Evolutionary conservation across 2,329 filamentous ascomycete species (phyloP), one percentile per base, ranked within the genome.

Genomic region (Microdochium nivale): DNA sequence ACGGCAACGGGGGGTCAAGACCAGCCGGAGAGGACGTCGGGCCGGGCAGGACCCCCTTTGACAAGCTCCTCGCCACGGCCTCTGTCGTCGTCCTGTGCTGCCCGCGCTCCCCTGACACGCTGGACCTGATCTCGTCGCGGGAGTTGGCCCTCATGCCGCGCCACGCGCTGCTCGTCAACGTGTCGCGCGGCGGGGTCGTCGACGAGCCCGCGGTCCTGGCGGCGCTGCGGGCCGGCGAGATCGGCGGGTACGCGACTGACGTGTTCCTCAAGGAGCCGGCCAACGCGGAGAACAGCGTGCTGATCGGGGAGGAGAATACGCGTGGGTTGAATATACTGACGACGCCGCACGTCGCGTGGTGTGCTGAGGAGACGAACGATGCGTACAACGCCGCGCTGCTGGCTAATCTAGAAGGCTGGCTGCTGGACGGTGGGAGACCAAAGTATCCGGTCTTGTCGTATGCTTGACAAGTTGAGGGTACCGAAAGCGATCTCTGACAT

Each of bases 341-440:
- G 1, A 66, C 63, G 30, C 64, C 63, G 13, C 64, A 66, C 49
- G 54, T 63, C 13, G 64, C 64, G 2, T 66, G 64, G 64, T 60
- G 57, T 23, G 59, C 62, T 19, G 59, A 59, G 40, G 60, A 64
- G n/a, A 66, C 62, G 0, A 59, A 55, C 24, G 53, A 55, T 9
- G 64, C 62, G 27, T 65, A 62, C 21, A 55, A 58, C 25, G 49
- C 44, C 8, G 55, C 57, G n/a, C 51, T 59, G 30, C 59, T 53
- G 43, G 58, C 58, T 47, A 65, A 65, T 40, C 32, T 66, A 11
- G 52, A 24, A 8, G 58, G 49, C 2, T 65, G 62, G 60, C 43
- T 65, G 51, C 53, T 47, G 3, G 54, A 52, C 1, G 58, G 51
- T 1, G 59, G 59, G 13, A 51, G 48, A 46, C 52, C 60, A 4